Evolutionary conservation across 2,329 filamentous ascomycete species (phyloP).

Genomic region (Botrytis squamosa): DNA sequence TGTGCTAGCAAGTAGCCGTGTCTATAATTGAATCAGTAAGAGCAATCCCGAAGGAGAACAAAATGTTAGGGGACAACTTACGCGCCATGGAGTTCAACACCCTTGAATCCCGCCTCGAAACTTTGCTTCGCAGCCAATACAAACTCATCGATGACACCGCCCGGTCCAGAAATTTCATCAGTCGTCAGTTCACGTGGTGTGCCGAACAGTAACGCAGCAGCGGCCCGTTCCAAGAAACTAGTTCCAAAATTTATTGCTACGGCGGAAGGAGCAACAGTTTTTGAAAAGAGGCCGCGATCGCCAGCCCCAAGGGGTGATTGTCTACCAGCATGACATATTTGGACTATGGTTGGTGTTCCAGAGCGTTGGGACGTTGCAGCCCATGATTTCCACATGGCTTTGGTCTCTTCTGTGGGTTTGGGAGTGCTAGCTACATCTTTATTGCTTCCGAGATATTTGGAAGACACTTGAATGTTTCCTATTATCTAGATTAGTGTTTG

Average conservation of each 20-base stretch:
- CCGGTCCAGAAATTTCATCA: constrained; percentile 51
- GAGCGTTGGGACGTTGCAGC: constrained; percentile 38
- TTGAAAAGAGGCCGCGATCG: constrained; percentile 40
- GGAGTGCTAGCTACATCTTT: constrained; percentile 27
- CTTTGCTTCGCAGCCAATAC: constrained; percentile 51
- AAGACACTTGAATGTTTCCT: constrained; percentile 17
- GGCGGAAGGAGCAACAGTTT: constrained; percentile 46
- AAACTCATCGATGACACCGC: constrained; percentile 44
- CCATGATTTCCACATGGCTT: constrained; percentile 43
- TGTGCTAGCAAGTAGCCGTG: constrained; percentile 73
- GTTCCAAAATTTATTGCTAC: constrained; percentile 46
- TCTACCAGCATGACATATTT: constrained; percentile 50
- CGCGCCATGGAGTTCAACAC: constrained; percentile 48
- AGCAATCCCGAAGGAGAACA: constrained; percentile 41
- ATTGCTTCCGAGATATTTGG: constrained; percentile 4
- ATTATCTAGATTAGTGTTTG: not conserved
- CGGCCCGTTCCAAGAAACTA: constrained; percentile 39
- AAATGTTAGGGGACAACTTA: constrained; percentile 30
- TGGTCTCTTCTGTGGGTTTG: constrained; percentile 33
- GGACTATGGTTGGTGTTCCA: constrained; percentile 45
- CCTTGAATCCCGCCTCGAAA: constrained; percentile 51
- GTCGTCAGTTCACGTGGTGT: constrained; percentile 56
- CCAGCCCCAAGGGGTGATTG: constrained; percentile 46
- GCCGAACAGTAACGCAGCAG: constrained; percentile 46
- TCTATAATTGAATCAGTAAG: constrained; percentile 18